Evolutionary conservation across 2,329 filamentous ascomycete genomes (phyloP).

Genomic region (Fonsecaea monophora): DNA sequence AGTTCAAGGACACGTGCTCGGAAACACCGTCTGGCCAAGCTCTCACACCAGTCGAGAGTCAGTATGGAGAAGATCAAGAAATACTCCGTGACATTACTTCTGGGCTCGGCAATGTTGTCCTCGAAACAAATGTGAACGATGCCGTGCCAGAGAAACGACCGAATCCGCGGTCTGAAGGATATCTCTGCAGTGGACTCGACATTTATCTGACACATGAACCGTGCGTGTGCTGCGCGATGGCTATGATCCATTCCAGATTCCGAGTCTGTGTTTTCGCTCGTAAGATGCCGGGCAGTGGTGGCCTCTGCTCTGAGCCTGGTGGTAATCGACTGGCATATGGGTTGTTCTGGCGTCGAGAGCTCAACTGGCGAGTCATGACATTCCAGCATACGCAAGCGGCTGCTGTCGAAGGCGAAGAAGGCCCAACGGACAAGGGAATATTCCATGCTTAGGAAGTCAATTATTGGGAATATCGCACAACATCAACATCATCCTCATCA

Average conservation of each 20-base stretch:
- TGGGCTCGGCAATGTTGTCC: slow-evolving; percentile 27
- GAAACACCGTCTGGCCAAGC: slow-evolving; percentile 39
- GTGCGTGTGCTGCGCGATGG: slow-evolving; percentile 97
- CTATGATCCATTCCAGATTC: slow-evolving; percentile 91
- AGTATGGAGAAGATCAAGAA: slow-evolving; percentile 35
- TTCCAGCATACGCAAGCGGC: slow-evolving; percentile 53
- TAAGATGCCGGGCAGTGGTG: slow-evolving; percentile 80
- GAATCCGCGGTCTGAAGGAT: slow-evolving; percentile 71
- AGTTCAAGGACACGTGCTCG: slow-evolving; percentile 38
- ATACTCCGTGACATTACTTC: slow-evolving; percentile 29
- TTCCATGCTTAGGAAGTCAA: slow-evolving; percentile 41
- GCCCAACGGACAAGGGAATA: slow-evolving; percentile 34
- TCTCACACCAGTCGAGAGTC: slow-evolving; percentile 37
- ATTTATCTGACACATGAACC: slow-evolving; percentile 95
- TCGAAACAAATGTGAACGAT: slow-evolving; percentile 17
- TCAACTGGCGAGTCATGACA: slow-evolving; percentile 58
- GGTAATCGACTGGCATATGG: slow-evolving; percentile 59
- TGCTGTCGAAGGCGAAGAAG: slow-evolving; percentile 22
- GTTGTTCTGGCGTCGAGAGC: slow-evolving; percentile 67
- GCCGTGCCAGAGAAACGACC: slow-evolving; percentile 47
- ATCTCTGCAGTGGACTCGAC: slow-evolving; percentile 91
- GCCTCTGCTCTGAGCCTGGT: slow-evolving; percentile 68
- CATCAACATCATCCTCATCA: slow-evolving; percentile 52
- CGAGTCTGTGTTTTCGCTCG: slow-evolving; percentile 80
- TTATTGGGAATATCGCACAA: slow-evolving; percentile 38